Percentiles rank a stretch among this genome's conserved stretches.
phyloP scores from a whole-genome alignment of 768 basidiomycete species.

The Guyanaporus albipodus region DNA sequence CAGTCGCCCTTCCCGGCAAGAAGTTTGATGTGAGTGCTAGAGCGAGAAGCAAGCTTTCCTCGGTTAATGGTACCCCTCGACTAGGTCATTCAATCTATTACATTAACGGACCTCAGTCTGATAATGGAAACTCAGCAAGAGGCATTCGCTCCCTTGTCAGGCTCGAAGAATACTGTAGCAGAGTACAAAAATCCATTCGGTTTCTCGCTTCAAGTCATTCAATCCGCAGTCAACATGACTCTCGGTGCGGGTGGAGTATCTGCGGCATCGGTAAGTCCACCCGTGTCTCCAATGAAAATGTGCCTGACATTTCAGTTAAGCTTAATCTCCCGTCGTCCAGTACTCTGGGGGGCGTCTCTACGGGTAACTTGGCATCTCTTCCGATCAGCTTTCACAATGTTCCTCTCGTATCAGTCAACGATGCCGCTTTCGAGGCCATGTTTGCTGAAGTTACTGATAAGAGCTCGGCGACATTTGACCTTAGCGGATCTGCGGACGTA shows the following conservation, averaged over 20 bases:
- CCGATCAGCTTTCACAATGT: slow-evolving; percentile 53
- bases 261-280: slow-evolving; percentile 46
- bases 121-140: slow-evolving; percentile 49
- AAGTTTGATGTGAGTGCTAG: slow-evolving; percentile 41
- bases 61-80: not conserved
- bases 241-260: slow-evolving; percentile 45
- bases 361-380: slow-evolving; percentile 61
- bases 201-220: slow-evolving; percentile 63
- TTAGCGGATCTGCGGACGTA: slow-evolving; percentile 57
- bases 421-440: slow-evolving; percentile 50
- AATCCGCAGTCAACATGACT: slow-evolving; percentile 51
- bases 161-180: slow-evolving; percentile 52
- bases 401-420: slow-evolving; percentile 53
- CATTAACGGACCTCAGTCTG: slow-evolving; percentile 53
- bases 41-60: not conserved
- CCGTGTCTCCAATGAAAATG: not conserved
- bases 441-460: slow-evolving; percentile 58
- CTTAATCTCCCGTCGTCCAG: slow-evolving; percentile 47
- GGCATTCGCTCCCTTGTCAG: slow-evolving; percentile 56
- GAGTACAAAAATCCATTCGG: slow-evolving; percentile 74
- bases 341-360: slow-evolving; percentile 60
- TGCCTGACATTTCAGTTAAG: slow-evolving; percentile 27
- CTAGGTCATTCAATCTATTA: slow-evolving; percentile 62
- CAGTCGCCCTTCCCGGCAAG: slow-evolving; percentile 61
- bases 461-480: slow-evolving; percentile 39